These are phyloP conservation scores for Ustilago tritici DNA, from an alignment of 1,284 basidiomycete genomes.

Conservation along the genomic window DNA sequence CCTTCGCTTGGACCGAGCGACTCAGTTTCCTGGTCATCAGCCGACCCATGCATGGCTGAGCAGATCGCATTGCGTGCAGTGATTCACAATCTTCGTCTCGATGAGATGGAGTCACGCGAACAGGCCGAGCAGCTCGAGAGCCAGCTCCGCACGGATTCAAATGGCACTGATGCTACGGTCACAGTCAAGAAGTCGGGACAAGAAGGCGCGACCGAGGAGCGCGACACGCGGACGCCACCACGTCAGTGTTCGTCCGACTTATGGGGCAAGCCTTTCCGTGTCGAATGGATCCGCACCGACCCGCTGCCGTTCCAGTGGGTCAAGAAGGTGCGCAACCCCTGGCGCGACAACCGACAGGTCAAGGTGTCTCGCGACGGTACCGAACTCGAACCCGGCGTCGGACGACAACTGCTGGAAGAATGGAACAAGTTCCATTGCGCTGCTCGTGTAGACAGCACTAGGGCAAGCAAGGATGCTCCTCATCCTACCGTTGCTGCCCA, in stretches of 20 bases:
- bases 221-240: conserved; percentile 31
- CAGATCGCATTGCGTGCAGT: conserved; percentile 71
- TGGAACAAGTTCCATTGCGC: conserved; percentile 74
- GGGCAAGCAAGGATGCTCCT: conserved; percentile 10
- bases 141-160: conserved; percentile 45
- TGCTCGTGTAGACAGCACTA: conserved; percentile 20
- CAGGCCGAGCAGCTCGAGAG: conserved; percentile 53
- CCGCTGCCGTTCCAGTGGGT: conserved; percentile 83
- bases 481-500: conserved; percentile 2
- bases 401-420: conserved; percentile 79
- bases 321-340: conserved; percentile 85
- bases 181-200: conserved; percentile 13
- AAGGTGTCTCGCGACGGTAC: conserved; percentile 90
- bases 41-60: conserved; percentile 48
- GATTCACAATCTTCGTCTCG: conserved; percentile 65
- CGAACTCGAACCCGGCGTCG: conserved; percentile 86
- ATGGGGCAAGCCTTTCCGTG: conserved; percentile 75
- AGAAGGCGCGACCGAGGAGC: conserved; percentile 2
- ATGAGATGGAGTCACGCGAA: conserved; percentile 53
- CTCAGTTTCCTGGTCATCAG: conserved; percentile 57
- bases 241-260: conserved; percentile 43
- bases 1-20: conserved; percentile 46
- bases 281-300: conserved; percentile 85
- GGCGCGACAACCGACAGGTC: conserved; percentile 90
- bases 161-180: conserved; percentile 39